phyloP scores from a whole-genome alignment of 2,329 filamentous ascomycete species.

The Xylaria sp. region DNA sequence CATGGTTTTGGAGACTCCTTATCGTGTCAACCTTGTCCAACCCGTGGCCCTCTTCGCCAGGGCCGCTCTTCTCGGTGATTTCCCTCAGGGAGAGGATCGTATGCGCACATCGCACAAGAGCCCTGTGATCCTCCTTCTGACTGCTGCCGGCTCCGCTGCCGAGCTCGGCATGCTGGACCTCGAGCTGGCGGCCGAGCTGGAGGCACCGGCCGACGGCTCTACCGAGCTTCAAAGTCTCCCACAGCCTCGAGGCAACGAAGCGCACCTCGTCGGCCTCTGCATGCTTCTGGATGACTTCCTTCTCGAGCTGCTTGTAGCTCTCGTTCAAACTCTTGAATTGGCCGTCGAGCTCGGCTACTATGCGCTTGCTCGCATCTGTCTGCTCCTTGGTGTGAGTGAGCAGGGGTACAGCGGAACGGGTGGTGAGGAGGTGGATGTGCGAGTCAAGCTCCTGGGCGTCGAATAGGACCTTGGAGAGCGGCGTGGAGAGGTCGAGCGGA shows the following conservation, averaged over 20 bases:
- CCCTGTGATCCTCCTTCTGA: constrained; percentile 77
- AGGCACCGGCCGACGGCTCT: constrained; percentile 82
- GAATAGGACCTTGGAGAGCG: constrained; percentile 91
- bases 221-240: constrained; percentile 81
- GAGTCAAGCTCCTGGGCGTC: constrained; percentile 97
- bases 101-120: constrained; percentile 83
- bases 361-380: constrained; percentile 75
- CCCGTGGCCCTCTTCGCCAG: constrained; percentile 79
- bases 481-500: constrained; percentile 91
- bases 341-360: constrained; percentile 80
- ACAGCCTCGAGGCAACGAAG: constrained; percentile 79
- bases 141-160: constrained; percentile 54
- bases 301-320: constrained; percentile 86
- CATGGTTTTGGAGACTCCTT: constrained; percentile 73
- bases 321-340: constrained; percentile 85
- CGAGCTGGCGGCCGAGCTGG: constrained; percentile 84
- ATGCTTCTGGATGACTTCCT: constrained; percentile 87
- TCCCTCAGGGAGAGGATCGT: constrained; percentile 81
- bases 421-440: constrained; percentile 90
- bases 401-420: constrained; percentile 82
- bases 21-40: constrained; percentile 80
- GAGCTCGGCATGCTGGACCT: constrained; percentile 83
- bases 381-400: constrained; percentile 81
- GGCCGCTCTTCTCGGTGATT: constrained; percentile 73
- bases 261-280: constrained; percentile 86